Percentiles rank a stretch among this genome's conserved stretches.
phyloP scores from a whole-genome alignment of 2,329 filamentous ascomycete species.

The Colletotrichum orchidophilum region DNA sequence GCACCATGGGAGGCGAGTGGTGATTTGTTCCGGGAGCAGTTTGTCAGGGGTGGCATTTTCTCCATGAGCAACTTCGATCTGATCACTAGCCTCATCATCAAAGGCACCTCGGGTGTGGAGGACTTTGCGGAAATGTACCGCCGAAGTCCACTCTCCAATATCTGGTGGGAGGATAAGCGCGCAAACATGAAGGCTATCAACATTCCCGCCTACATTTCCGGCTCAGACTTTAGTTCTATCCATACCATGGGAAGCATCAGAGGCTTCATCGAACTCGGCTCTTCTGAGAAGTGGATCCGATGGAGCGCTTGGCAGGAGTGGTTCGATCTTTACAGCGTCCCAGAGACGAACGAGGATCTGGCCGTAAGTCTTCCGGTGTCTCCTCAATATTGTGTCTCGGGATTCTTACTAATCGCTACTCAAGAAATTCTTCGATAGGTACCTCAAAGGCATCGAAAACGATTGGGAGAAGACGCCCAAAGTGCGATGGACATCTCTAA shows the following conservation, averaged over 20 bases:
- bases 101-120: conserved; percentile 46
- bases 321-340: conserved; percentile 51
- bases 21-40: conserved; percentile 57
- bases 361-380: conserved; percentile 4
- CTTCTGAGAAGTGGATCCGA: conserved; percentile 52
- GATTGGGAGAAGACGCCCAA: conserved; percentile 56
- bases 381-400: rapidly evolving
- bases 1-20: conserved; percentile 54
- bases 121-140: conserved; percentile 53
- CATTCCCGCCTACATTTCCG: conserved; percentile 46
- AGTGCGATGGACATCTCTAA: conserved; percentile 52
- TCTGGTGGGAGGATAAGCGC: conserved; percentile 49
- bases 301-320: conserved; percentile 52
- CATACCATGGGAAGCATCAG: conserved; percentile 40
- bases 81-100: conserved; percentile 49
- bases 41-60: conserved; percentile 52
- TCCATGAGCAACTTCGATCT: conserved; percentile 53
- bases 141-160: conserved; percentile 43
- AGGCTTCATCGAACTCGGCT: conserved; percentile 42
- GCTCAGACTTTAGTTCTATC: conserved; percentile 40
- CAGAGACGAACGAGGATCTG: conserved; percentile 47
- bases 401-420: background rate
- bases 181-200: conserved; percentile 47
- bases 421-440: conserved; percentile 47
- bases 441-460: conserved; percentile 53